Base-by-base conservation (phyloP, 2,329 filamentous ascomycete genomes). In the Teratosphaeria viscida region DNA sequence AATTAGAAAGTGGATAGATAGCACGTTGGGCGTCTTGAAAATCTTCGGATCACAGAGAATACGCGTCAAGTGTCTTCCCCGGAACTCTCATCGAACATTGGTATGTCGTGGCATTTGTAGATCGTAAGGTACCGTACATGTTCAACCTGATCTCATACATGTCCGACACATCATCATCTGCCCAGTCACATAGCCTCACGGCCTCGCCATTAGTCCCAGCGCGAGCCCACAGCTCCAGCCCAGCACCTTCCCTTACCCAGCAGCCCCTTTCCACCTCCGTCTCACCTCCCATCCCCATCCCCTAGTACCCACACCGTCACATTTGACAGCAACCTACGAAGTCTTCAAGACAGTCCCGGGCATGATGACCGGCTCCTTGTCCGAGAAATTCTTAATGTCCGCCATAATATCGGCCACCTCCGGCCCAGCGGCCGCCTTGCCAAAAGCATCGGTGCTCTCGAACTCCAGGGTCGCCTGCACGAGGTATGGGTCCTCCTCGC, bases 401-500 rank as follows among this genome's bases (percentile, higher is more conserved):
- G 26, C 49, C 29, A 53, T 52, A 14, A 54, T 12, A 29, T 54
- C 52, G 19, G 52, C 73, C 34, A 65, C 64, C 43, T 65, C 61
- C 2, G 62, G 59, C 16, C 62, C 59, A 34, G 34, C 56, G n/a
- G 65, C 57, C 0, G 71, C 71, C 35, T 64, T 62, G 58, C 71
- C 60, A 64, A 71, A 69, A 7, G 64, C 59, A 10, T 67, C 64
- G 34, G 68, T 55, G 54, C 59, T 63, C 26, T 64, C 65, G 60
- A 65, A 74, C 49, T 72, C 68, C 47, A 75, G 67, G 7, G 66
- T 68, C 8, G 71, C 72, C 57, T 72, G 68, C 43, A 74, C 68
- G 58, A 55, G 62, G 67, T 70, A 73, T 1, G 69, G 65, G 1
- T 67, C 59, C 39, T 71, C 68, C 32, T 69, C 64, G 27, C 58